Evolutionary conservation across 176 grass and related monocot species (phyloP), one percentile per base, ranked within the genome.

Genomic region (Oryza nivara): DNA sequence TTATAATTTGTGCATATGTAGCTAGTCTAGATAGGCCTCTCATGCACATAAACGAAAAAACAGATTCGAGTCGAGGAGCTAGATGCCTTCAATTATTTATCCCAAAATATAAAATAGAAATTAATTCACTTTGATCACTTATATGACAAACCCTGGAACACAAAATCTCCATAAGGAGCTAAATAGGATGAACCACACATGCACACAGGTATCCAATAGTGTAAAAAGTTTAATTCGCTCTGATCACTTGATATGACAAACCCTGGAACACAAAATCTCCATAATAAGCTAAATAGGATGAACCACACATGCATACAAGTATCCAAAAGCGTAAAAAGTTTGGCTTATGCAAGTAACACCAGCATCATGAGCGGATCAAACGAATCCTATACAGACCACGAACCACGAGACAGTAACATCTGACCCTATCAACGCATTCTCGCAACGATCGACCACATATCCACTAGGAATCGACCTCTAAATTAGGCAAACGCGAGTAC

Each of bases 321-420:
- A 72, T 11, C 19, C 34, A 58, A 61, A 72, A 72, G 3, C 44
- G 22, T 38, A 60, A 72, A 72, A 3, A 82, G 0, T 19, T 28
- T 76, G 22, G 19, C 13, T 45, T 82, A 13, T 9, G 1, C 41
- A 68, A 67, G 34, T 44, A 74, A 26, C 25, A 26, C 20, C 58
- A 58, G 34, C 17, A 72, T 80, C 54, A 14, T 41, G 5, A 51
- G 46, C 40, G 44, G 64, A 75, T 81, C 47, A 46, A 80, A 38
- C 43, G 74, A 88, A 71, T 67, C 46, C 2, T 26, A 49, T 43
- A 26, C 25, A 26, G 30, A 63, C 58, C 48, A 47, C 80, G 20
- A 89, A 89, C 73, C 40, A 38, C 9, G 48, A 65, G 26, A 7
- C 2, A 69, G 58, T 38, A 82, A 11, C 56, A 41, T 51, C 20